A percentile compares a stretch with the other conserved stretches of the same genome.
These are phyloP conservation scores for Apostasia ramifera DNA, from an alignment of 106 monocot species.

Conservation along the genomic window DNA sequence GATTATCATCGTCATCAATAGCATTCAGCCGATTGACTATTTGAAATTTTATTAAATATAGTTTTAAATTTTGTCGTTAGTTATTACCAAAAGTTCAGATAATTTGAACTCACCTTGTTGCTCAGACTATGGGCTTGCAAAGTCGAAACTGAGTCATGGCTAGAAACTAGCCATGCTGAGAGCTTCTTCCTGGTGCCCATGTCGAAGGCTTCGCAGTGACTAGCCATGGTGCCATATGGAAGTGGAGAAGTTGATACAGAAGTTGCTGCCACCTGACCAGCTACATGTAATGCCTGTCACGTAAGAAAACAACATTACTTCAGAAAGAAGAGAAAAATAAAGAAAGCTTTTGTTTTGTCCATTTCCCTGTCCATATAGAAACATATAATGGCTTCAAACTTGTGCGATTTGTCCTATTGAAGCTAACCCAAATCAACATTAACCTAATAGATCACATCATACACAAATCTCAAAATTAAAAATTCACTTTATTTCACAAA, in stretches of 20 bases:
- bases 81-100: background rate
- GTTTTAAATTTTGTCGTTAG: background rate
- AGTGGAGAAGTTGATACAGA: slow-evolving; percentile 85
- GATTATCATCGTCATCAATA: background rate
- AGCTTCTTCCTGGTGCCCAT: slow-evolving; percentile 80
- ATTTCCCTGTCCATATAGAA: too few species aligned
- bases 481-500: too few species aligned
- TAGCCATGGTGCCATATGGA: slow-evolving; percentile 80
- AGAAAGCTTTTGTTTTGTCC: background rate
- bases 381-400: too few species aligned
- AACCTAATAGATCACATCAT: too few species aligned
- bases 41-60: background rate
- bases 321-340: background rate
- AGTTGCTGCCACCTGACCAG: slow-evolving; percentile 85
- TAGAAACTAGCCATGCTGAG: slow-evolving; percentile 74
- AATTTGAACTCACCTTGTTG: slow-evolving; percentile 28
- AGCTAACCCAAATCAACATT: too few species aligned
- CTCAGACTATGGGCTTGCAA: background rate
- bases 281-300: slow-evolving; percentile 79
- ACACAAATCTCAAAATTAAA: too few species aligned
- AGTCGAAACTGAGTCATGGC: slow-evolving; percentile 29
- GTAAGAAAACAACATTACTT: background rate
- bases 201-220: slow-evolving; percentile 88
- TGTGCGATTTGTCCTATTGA: too few species aligned
- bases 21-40: background rate